Evolutionary conservation across 805 yeast genomes (phyloP).

Genomic region (Wickerhamomyces alni): DNA sequence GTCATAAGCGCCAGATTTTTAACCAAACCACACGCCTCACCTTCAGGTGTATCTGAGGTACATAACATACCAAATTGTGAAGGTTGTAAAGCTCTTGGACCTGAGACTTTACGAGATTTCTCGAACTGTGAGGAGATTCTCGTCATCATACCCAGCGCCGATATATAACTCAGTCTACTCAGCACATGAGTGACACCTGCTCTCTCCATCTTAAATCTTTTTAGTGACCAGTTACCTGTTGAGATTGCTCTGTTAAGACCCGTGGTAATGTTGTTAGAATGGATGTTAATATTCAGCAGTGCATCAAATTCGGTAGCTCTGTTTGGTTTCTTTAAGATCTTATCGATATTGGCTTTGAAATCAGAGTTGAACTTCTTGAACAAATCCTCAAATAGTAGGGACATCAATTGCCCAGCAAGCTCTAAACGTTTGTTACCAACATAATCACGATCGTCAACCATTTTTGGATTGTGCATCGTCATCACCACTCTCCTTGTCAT

Average conservation of each 20-base stretch:
- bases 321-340: conserved; percentile 87
- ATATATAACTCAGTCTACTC: conserved; percentile 83
- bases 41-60: conserved; percentile 98
- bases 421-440: conserved; percentile 97
- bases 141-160: conserved; percentile 99
- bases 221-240: conserved; percentile 98
- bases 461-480: conserved; percentile 90
- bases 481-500: conserved; percentile 95
- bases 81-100: conserved; percentile 98
- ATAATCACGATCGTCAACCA: conserved; percentile 98
- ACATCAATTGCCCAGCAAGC: conserved; percentile 95
- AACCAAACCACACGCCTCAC: conserved; percentile 99
- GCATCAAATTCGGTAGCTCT: conserved; percentile 96
- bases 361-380: conserved; percentile 94
- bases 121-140: conserved; percentile 98
- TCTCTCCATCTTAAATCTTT: conserved; percentile 98
- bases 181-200: conserved; percentile 98
- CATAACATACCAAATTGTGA: conserved; percentile 99
- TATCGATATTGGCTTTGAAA: conserved; percentile 91
- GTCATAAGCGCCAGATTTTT: conserved; percentile 97
- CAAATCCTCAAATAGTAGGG: conserved; percentile 90
- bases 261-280: conserved; percentile 87
- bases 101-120: conserved; percentile 94
- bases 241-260: conserved; percentile 96
- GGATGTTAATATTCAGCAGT: conserved; percentile 78